phyloP scores from a whole-genome alignment of 179 eudicot genomes.

The Heliamphora pulchella region DNA sequence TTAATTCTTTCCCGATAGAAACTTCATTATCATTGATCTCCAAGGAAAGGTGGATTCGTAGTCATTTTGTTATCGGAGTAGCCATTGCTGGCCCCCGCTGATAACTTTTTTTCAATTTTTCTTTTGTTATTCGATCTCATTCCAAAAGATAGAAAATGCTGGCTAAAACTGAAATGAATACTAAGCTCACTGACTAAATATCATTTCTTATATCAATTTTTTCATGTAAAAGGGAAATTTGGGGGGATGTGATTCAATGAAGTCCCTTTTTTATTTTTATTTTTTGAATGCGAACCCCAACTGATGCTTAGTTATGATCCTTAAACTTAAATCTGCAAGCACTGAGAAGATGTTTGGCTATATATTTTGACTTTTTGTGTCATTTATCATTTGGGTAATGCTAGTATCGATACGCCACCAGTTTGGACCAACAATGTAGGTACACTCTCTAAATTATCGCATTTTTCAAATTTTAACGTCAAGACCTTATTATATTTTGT shows the following conservation, averaged over 20 bases:
- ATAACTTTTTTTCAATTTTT: not conserved
- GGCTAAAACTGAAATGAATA: not conserved
- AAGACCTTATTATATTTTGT: too few species aligned
- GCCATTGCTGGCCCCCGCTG: conserved; percentile 2
- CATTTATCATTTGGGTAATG: too few species aligned
- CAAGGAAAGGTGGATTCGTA: not conserved
- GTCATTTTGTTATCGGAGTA: conserved; percentile 24
- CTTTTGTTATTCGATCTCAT: conserved; percentile 3
- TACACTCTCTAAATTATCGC: too few species aligned
- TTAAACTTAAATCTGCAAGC: too few species aligned
- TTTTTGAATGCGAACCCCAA: too few species aligned
- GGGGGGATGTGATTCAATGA: not conserved
- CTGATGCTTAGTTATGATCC: too few species aligned
- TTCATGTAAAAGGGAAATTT: not conserved
- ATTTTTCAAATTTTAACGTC: too few species aligned
- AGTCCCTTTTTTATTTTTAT: not conserved
- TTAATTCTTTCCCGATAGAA: conserved; percentile 23
- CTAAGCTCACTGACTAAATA: not conserved
- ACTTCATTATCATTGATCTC: conserved; percentile 9
- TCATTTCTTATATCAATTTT: not conserved
- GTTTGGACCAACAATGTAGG: too few species aligned
- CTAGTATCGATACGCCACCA: too few species aligned
- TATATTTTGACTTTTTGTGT: too few species aligned
- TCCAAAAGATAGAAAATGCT: not conserved
- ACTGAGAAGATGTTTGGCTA: too few species aligned